Base-by-base conservation (phyloP, 768 basidiomycete species). In the Amanita muscaria region DNA sequence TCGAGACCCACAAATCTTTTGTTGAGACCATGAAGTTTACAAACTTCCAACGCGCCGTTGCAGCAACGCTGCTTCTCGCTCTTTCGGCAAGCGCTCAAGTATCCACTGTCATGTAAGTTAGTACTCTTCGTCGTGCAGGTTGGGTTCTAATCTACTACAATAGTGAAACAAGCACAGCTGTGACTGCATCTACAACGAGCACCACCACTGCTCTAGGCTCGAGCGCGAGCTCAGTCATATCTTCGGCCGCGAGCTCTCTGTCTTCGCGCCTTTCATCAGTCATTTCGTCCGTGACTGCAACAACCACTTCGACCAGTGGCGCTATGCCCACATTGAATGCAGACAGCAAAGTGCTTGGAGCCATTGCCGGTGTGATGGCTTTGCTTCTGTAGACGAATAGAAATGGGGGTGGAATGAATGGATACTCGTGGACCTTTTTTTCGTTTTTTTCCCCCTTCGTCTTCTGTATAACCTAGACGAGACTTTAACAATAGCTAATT, bases 301-400 rank as follows among this genome's bases (percentile, higher is more conserved):
- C 44, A 31, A 5, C 44, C 15, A 46, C 23, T 31, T 22, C 44
- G 16, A 31, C 36, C 36, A 46, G 22, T 39, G 36, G 21, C 30
- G 44, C 44, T 31, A 38, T 46, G 44, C 44, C 44, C 14, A 46
- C 37, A 9, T 31, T 46, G 44, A 46, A 38, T 22, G 36, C 36
- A 21, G 44, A 46, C 21, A 36, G 44, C 18, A 39, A 25, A 37
- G 44, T 46, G 18, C 44, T 46, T 15, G 44, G 44, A 15, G 44
- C 30, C 25, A 46, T 46, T 46, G 44, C 44, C 12, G 44, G 44
- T 29, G 36, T 39, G 38, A 46, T 46, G 44, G 44, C 44, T 30
- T 34, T 46, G n/a, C 27, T 46, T 12, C 37, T 46, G 10, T 46
- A 21, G 22, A 4, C 1, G 2, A 34, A 15, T 21, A 11, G 12